Evolutionary conservation across 768 basidiomycete species (phyloP).

Genomic region (Lactifluus subvellereus): DNA sequence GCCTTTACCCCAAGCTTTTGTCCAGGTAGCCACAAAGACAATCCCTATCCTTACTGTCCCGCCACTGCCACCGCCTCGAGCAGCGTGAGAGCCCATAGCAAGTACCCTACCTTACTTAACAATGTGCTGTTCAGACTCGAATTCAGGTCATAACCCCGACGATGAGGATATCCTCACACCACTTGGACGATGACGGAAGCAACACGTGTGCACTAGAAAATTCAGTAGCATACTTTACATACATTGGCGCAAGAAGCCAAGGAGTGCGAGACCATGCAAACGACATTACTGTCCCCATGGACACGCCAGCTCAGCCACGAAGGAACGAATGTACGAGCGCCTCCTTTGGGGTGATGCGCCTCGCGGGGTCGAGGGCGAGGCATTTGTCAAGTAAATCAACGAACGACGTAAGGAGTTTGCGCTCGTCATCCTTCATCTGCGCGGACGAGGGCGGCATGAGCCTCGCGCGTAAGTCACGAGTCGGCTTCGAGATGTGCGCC

Average conservation of each 20-base stretch:
- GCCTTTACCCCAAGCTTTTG: too few relatives aligned
- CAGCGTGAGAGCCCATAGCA: neutral
- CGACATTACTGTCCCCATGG: neutral
- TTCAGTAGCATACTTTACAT: slow-evolving; percentile 15
- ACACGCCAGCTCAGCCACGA: slow-evolving; percentile 37
- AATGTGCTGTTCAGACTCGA: neutral
- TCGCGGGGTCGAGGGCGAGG: slow-evolving; percentile 76
- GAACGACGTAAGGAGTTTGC: slow-evolving; percentile 69
- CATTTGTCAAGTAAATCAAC: slow-evolving; percentile 92
- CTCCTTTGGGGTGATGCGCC: slow-evolving; percentile 85
- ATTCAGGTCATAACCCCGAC: neutral
- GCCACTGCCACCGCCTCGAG: neutral
- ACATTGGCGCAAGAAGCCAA: neutral
- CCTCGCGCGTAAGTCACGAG: slow-evolving; percentile 72
- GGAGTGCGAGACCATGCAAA: neutral
- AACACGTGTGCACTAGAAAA: neutral
- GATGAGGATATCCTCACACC: neutral
- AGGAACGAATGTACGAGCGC: slow-evolving; percentile 86
- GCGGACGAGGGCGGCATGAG: slow-evolving; percentile 74
- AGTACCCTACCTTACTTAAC: neutral
- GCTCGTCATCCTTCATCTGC: slow-evolving; percentile 86
- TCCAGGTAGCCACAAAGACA: neutral
- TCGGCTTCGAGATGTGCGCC: slow-evolving; percentile 77
- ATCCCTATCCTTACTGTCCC: neutral
- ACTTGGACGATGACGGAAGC: neutral